Evolutionary conservation across 306 rosid genomes (phyloP), one percentile per base, ranked within the genome.

Genomic region (Corylus heterophylla): DNA sequence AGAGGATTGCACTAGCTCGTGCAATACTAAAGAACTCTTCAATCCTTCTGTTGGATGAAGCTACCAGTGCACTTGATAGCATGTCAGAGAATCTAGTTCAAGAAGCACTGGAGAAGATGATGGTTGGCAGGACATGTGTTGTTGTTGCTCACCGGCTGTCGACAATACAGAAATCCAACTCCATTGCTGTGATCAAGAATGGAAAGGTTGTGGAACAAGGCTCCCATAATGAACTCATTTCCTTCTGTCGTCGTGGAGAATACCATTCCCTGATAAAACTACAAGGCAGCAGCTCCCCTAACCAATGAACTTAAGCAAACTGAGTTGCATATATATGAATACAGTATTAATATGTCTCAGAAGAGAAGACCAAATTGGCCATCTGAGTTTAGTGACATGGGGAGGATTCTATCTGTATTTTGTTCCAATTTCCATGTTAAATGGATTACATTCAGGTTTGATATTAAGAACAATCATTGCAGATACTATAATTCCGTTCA

Each of bases 31-130:
- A 90, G 92, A 91, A 91, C 56, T 93, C 97, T 7, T 69, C 97
- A 81, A 90, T 95, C 70, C 92, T 95, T 8, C 90, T 95, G 11
- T 85, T 95, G 13, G 98, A 95, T 56, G 96, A 92, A 82, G 97
- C 98, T 1, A 95, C 99, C 2, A 90, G 98, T 82, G 98, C 97
- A 78, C 96, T 92, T 58, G 98, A 95, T 51, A 93, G 98, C 64
- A 90, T 86, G 44, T 93, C 99, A 14, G 98, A 91, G 82, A 87
- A 86, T 12, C 78, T 87, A 35, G 90, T 85, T 71, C 89, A 93
- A 83, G 98, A 88, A 76, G 93, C 97, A 39, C 87, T 93, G 18
- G 95, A 93, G 78, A 93, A 91, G 81, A 90, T 91, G 89, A 91
- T 85, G 92, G 87, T 83, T 55, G 90, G 85, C 39, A 89, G 95